A percentile compares a stretch with the other conserved stretches of the same genome.
Conservation (phyloP, 441 rosid species). For the Flueggea neowawraea region DNA sequence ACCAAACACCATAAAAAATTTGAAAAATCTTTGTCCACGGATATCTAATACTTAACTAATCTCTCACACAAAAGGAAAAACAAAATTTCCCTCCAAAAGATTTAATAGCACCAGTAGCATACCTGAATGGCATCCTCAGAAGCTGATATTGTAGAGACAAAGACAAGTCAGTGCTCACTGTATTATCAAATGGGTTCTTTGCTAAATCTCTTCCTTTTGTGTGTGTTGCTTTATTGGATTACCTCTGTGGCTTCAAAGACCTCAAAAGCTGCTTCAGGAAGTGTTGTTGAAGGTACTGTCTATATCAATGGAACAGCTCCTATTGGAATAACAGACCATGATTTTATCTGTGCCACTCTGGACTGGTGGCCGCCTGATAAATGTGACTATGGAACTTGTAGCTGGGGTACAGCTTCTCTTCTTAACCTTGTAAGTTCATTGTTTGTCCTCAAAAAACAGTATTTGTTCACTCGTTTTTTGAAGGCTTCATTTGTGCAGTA, state of each 20-base stretch:
- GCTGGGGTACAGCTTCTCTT: constrained; percentile 30
- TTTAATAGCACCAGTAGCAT: background rate
- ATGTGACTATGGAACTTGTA: constrained; percentile 35
- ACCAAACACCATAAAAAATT: background rate
- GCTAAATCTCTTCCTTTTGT: constrained; percentile 10
- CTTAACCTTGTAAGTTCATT: constrained; percentile 19
- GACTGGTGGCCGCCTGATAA: constrained; percentile 42
- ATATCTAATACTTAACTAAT: background rate
- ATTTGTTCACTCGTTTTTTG: background rate
- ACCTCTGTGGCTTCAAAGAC: constrained; percentile 2
- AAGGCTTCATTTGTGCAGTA: background rate
- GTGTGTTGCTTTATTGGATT: constrained; percentile 19
- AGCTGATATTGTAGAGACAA: background rate
- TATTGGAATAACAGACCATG: constrained; percentile 32
- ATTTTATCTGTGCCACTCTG: constrained; percentile 49
- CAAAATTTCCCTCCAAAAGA: too few species aligned
- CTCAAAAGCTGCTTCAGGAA: constrained; percentile 4
- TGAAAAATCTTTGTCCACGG: background rate
- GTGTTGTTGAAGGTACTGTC: constrained; percentile 29
- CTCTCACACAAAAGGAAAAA: background rate
- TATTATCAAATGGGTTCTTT: constrained; percentile 15
- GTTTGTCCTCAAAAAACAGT: too few species aligned
- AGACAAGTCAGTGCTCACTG: background rate
- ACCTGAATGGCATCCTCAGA: constrained; percentile 4
- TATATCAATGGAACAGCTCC: constrained; percentile 32